Evolutionary conservation across 805 yeast genomes (phyloP).

Genomic region (Groenewaldozyma salmanticensis): DNA sequence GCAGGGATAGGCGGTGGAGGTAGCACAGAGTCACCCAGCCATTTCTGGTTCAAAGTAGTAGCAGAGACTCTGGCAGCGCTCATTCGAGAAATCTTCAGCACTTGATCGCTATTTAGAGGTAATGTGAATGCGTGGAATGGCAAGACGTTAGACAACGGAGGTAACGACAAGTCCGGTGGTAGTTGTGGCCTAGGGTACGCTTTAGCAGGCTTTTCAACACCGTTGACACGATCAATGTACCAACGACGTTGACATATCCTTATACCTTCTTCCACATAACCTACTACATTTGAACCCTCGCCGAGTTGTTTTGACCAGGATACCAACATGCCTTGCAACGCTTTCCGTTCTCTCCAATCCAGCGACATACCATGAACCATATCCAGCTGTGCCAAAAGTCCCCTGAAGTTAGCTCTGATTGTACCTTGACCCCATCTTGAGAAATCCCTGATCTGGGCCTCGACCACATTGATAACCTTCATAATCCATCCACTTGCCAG

Average conservation of each 20-base stretch:
- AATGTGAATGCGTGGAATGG: slow-evolving; percentile 28
- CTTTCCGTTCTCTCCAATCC: slow-evolving; percentile 10
- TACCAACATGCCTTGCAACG: slow-evolving; percentile 8
- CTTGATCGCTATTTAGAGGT: slow-evolving; percentile 20
- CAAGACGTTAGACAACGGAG: slow-evolving; percentile 23
- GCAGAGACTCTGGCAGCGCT: slow-evolving; percentile 22
- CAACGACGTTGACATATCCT: slow-evolving; percentile 18
- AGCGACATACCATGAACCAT: background rate
- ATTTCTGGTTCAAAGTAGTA: slow-evolving; percentile 16
- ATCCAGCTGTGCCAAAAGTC: too few species aligned
- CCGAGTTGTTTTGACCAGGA: slow-evolving; percentile 11
- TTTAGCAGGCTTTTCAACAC: slow-evolving; percentile 1
- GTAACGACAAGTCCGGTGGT: slow-evolving; percentile 20
- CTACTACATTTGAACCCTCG: slow-evolving; percentile 22
- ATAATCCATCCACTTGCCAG: slow-evolving; percentile 21
- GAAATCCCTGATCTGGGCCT: slow-evolving; percentile 18
- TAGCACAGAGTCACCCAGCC: slow-evolving; percentile 22
- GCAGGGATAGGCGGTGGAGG: slow-evolving; percentile 25
- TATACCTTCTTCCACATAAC: slow-evolving; percentile 19
- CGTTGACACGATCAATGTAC: slow-evolving; percentile 15
- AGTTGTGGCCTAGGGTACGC: slow-evolving; percentile 17
- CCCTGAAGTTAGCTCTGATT: too few species aligned
- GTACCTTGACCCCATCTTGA: slow-evolving; percentile 23
- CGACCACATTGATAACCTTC: slow-evolving; percentile 15
- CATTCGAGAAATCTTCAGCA: slow-evolving; percentile 19